These are phyloP conservation scores for Ustilago shanxiensis DNA, from an alignment of 1,284 basidiomycete genomes.

Conservation along the genomic window DNA sequence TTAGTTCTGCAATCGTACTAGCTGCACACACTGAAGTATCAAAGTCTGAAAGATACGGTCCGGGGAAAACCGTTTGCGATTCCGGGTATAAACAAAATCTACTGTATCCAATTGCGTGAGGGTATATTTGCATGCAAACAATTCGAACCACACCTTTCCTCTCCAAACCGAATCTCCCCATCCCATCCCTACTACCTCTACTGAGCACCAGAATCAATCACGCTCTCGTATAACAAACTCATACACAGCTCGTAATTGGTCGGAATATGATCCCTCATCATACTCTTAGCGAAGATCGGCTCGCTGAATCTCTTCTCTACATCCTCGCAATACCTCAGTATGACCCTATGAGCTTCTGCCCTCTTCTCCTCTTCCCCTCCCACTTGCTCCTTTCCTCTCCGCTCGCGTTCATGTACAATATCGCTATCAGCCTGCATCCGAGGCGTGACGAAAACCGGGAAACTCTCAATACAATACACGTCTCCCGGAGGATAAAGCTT, in stretches of 20 bases:
- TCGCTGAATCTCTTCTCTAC: slow-evolving; percentile 73
- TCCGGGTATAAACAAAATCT: background rate
- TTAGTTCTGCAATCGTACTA: too few relatives aligned
- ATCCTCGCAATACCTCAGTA: slow-evolving; percentile 72
- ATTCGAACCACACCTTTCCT: background rate
- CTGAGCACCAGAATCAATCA: slow-evolving; percentile 21
- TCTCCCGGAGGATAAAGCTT: slow-evolving; percentile 64
- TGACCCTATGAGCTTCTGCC: slow-evolving; percentile 71
- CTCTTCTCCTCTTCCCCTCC: slow-evolving; percentile 22
- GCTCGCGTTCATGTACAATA: slow-evolving; percentile 17
- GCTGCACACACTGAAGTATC: background rate
- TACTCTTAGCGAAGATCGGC: slow-evolving; percentile 70
- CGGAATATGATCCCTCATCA: slow-evolving; percentile 63
- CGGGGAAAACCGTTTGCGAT: background rate
- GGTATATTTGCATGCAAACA: background rate
- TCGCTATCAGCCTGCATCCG: slow-evolving; percentile 44
- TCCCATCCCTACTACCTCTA: background rate
- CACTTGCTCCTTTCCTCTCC: background rate
- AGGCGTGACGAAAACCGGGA: slow-evolving; percentile 59
- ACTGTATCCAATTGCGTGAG: background rate
- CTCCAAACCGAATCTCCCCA: background rate
- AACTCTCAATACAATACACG: slow-evolving; percentile 62
- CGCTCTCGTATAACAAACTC: slow-evolving; percentile 53
- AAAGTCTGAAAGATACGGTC: background rate
- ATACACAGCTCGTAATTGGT: slow-evolving; percentile 64